Conservation (phyloP, 441 rosid genomes). For the Codiaeum variegatum region DNA sequence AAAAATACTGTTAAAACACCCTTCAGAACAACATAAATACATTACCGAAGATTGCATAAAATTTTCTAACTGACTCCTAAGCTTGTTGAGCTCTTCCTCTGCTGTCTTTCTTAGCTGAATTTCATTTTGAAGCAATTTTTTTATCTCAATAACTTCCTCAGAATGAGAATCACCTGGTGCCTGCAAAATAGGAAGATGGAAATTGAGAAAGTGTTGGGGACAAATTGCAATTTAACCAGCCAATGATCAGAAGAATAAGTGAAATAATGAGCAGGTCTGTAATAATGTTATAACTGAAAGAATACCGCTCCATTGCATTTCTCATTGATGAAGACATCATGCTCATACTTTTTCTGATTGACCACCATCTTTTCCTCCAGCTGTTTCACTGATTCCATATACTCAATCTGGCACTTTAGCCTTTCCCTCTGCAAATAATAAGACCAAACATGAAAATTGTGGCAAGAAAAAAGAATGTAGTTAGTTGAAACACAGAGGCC, state of each 20-base stretch:
- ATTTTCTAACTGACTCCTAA: slow-evolving; percentile 57
- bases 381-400: slow-evolving; percentile 88
- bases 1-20: neutral
- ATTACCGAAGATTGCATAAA: slow-evolving; percentile 59
- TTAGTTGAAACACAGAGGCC: neutral
- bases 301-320: slow-evolving; percentile 57
- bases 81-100: slow-evolving; percentile 69
- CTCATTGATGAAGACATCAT: slow-evolving; percentile 38
- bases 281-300: slow-evolving; percentile 6
- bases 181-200: slow-evolving; percentile 28
- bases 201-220: neutral
- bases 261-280: neutral
- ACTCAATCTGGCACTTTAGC: slow-evolving; percentile 91
- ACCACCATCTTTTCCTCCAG: slow-evolving; percentile 79
- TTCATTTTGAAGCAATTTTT: slow-evolving; percentile 72
- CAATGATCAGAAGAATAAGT: slow-evolving; percentile 1
- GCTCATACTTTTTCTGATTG: slow-evolving; percentile 61
- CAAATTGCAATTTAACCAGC: neutral
- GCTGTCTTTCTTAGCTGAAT: slow-evolving; percentile 64
- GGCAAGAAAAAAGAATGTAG: slow-evolving; percentile 10
- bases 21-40: slow-evolving; percentile 17
- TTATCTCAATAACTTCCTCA: slow-evolving; percentile 56
- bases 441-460: neutral
- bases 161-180: slow-evolving; percentile 37
- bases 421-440: slow-evolving; percentile 63